A percentile compares a stretch with the other conserved stretches of the same genome.
These are phyloP conservation scores for Lodderomyces elongisporus DNA, from an alignment of 1,139 yeast genomes.

Conservation along the genomic window DNA sequence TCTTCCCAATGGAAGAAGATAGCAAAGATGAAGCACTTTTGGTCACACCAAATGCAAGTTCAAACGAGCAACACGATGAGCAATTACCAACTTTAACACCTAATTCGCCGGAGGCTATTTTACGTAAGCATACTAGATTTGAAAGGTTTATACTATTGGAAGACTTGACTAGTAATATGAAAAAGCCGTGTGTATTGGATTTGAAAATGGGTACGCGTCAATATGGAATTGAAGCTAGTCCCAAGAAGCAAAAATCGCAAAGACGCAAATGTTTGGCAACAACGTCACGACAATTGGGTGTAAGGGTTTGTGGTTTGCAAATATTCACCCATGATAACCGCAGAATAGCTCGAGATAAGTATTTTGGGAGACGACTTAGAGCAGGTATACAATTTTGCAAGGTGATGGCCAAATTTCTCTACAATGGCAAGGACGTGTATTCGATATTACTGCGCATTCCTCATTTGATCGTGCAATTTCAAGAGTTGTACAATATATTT, in stretches of 20 bases:
- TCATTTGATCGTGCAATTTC: slow-evolving; percentile 52
- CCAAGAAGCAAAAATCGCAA: slow-evolving; percentile 73
- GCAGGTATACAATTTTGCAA: slow-evolving; percentile 76
- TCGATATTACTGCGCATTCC: slow-evolving; percentile 72
- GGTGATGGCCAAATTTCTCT: slow-evolving; percentile 69
- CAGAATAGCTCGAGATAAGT: slow-evolving; percentile 70
- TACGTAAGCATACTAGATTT: slow-evolving; percentile 48
- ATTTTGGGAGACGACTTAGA: slow-evolving; percentile 76
- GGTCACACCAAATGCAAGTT: not conserved
- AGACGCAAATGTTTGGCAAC: slow-evolving; percentile 74
- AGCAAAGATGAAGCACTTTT: slow-evolving; percentile 21
- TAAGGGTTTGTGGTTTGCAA: slow-evolving; percentile 93
- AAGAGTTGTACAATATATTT: slow-evolving; percentile 54
- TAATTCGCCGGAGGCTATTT: slow-evolving; percentile 5
- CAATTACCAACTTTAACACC: not conserved
- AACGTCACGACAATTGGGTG: slow-evolving; percentile 80
- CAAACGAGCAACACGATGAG: not conserved
- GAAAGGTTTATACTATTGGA: slow-evolving; percentile 86
- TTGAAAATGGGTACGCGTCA: slow-evolving; percentile 98
- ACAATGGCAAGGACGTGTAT: slow-evolving; percentile 58
- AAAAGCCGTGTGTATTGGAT: slow-evolving; percentile 85
- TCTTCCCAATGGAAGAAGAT: slow-evolving; percentile 31
- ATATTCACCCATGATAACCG: slow-evolving; percentile 53
- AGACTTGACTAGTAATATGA: slow-evolving; percentile 81
- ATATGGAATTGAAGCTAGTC: slow-evolving; percentile 88